Conservation (phyloP, 2,329 filamentous ascomycete genomes). For the Monosporascus ibericus region DNA sequence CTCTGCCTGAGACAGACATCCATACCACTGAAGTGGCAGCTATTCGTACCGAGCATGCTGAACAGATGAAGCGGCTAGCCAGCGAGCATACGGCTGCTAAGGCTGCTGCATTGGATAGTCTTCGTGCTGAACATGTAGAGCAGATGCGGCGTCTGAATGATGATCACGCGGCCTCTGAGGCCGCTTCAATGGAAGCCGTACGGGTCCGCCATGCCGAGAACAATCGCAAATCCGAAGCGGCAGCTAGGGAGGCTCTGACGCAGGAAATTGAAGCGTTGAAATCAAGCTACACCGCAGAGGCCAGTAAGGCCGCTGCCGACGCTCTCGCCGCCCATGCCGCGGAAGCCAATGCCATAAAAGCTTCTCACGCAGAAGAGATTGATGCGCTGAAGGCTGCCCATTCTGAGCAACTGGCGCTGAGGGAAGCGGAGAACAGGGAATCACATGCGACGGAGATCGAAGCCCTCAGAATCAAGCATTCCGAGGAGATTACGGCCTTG, state of each 20-base stretch:
- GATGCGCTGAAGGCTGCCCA: constrained; percentile 9
- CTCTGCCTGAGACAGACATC: constrained; percentile 14
- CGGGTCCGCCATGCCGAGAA: constrained; percentile 13
- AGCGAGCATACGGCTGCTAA: constrained; percentile 19
- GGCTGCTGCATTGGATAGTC: constrained; percentile 11
- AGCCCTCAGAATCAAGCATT: constrained; percentile 8
- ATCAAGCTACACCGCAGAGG: constrained; percentile 10
- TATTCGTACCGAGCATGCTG: constrained; percentile 21
- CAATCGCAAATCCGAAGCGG: constrained; percentile 9
- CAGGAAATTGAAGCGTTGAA: constrained; percentile 17
- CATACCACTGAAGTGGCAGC: constrained; percentile 29
- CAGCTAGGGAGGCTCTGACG: constrained; percentile 13
- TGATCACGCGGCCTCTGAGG: neutral
- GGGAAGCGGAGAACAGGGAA: constrained; percentile 1
- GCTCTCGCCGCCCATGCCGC: constrained; percentile 6
- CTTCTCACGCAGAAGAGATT: constrained; percentile 7
- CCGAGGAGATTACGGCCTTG: constrained; percentile 2
- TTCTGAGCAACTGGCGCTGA: constrained; percentile 1
- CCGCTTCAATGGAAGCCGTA: constrained; percentile 9
- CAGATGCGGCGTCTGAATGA: neutral
- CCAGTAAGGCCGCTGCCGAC: constrained; percentile 6
- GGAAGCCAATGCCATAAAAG: constrained; percentile 12
- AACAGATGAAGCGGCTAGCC: constrained; percentile 15
- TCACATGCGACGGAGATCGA: constrained; percentile 5
- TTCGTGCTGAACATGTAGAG: constrained; percentile 3